These are phyloP conservation scores for Moniliella sp. DNA, from an alignment of 1,284 basidiomycete species.

Conservation along the genomic window DNA sequence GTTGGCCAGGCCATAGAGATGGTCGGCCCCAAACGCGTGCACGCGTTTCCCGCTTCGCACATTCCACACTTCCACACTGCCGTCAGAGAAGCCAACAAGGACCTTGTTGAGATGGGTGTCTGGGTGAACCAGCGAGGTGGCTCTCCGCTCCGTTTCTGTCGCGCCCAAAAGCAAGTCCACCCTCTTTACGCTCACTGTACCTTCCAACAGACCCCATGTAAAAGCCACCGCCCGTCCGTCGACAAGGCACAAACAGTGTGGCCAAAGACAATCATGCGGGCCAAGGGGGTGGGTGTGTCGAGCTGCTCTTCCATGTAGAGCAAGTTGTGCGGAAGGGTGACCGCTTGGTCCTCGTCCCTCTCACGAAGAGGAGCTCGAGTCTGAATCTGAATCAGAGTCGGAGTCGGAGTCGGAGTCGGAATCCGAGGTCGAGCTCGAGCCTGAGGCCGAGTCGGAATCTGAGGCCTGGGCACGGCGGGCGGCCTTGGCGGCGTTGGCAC, in stretches of 20 bases:
- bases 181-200: slow-evolving; percentile 1
- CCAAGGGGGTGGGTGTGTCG: slow-evolving; percentile 6
- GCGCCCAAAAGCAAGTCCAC: background rate
- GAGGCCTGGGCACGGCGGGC: background rate
- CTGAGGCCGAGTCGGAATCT: background rate
- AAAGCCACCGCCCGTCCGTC: slow-evolving; percentile 54
- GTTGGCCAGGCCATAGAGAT: slow-evolving; percentile 4
- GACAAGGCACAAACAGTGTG: slow-evolving; percentile 36
- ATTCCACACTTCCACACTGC: slow-evolving; percentile 80
- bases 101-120: slow-evolving; percentile 94
- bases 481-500: background rate
- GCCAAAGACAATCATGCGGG: slow-evolving; percentile 19
- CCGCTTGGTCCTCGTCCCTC: background rate
- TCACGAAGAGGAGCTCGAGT: background rate
- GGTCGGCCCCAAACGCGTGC: slow-evolving; percentile 34
- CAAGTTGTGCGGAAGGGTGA: background rate
- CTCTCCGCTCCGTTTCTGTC: slow-evolving; percentile 34
- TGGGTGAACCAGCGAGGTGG: slow-evolving; percentile 65
- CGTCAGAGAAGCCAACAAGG: slow-evolving; percentile 59
- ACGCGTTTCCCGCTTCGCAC: slow-evolving; percentile 42
- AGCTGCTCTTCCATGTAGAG: background rate
- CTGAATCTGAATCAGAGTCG: slow-evolving; percentile 1
- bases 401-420: background rate
- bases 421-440: slow-evolving; percentile 1
- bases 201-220: slow-evolving; percentile 45